Base-by-base conservation (phyloP, 2,329 filamentous ascomycete species). In the Aspergillus aculeatinus region DNA sequence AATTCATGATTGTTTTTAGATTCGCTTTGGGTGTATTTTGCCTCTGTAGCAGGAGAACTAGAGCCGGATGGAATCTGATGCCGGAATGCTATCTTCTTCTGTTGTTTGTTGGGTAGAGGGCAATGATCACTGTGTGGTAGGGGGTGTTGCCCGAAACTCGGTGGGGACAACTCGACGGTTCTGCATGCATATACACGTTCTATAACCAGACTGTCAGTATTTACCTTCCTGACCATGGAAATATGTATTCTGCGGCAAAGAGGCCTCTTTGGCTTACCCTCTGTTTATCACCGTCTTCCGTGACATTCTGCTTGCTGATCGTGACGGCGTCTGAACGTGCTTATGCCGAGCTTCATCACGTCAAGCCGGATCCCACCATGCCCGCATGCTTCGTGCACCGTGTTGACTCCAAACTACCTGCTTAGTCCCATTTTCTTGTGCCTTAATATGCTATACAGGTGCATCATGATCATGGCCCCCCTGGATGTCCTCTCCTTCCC, bases 401-500 rank as follows among this genome's bases (percentile, higher is more conserved):
- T 7, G 6, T 44, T 19, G 16, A 16, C 11, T 44, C 39, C 2
- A 14, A 44, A 44, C 19, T n/a, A 3, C 16, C 39, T 44, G 39
- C 14, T 44, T 44, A 5, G 14, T 44, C 16, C 16, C 3, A 5
- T 19, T 1, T 7, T 9, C 2, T 7, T 19, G n/a, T 31, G 25
- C 19, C 16, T 48, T 33, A 19, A 25, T 23, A 33, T 35, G 44
- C 53, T 55, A 48, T 55, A 48, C 19, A 48, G 53, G 25, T 48
- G 39, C 39, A 44, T 48, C 19, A 55, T 35, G 44, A 5, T 27
- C 7, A 48, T n/a, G 53, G 33, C 44, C 47, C 42, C 60, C 48
- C 23, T 49, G 21, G 5, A 57, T 27, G n/a, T 39, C 44, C 7
- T 53, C 58, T 14, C 50, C 60, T 10, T 62, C 55, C 14, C 1